These are phyloP conservation scores for Taiozyma sp. DNA, from an alignment of 1,139 yeast species.

Conservation along the genomic window DNA sequence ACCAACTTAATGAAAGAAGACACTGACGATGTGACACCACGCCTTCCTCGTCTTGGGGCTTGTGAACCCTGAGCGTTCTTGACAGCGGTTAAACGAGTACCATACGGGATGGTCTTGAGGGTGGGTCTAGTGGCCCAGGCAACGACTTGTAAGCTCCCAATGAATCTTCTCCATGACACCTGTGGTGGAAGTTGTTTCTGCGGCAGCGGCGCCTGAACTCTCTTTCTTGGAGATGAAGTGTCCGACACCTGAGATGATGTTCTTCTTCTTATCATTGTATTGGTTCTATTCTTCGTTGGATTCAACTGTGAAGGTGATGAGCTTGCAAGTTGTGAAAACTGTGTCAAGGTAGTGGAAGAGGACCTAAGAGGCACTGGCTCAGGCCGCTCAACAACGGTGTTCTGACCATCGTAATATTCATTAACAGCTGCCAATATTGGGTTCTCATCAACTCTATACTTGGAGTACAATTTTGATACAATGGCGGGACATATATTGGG, in stretches of 20 bases:
- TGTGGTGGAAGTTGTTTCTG: conserved; percentile 1
- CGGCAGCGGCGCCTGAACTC: not conserved
- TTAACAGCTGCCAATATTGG: conserved; percentile 20
- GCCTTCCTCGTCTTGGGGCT: conserved; percentile 23
- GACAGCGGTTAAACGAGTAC: conserved; percentile 39
- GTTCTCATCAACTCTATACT: conserved; percentile 8
- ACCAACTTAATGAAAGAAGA: conserved; percentile 19
- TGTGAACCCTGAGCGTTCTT: conserved; percentile 26
- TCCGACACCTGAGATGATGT: not conserved
- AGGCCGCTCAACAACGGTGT: not conserved
- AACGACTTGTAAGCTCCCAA: conserved; percentile 68
- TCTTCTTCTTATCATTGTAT: not conserved
- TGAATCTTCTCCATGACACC: conserved; percentile 35
- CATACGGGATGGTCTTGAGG: conserved; percentile 42
- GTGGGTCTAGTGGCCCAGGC: conserved; percentile 87
- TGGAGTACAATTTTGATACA: conserved; percentile 5
- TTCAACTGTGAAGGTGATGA: not conserved
- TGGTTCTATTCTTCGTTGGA: too few species aligned
- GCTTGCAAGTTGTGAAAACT: not conserved
- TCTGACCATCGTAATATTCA: conserved; percentile 14
- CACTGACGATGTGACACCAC: conserved; percentile 18
- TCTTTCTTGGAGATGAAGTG: conserved; percentile 1
- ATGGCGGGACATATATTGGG: conserved; percentile 15
- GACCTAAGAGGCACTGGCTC: not conserved
- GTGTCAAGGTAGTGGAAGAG: not conserved